Evolutionary conservation across 2,329 filamentous ascomycete species (phyloP).

Genomic region (Xylaria sp.): DNA sequence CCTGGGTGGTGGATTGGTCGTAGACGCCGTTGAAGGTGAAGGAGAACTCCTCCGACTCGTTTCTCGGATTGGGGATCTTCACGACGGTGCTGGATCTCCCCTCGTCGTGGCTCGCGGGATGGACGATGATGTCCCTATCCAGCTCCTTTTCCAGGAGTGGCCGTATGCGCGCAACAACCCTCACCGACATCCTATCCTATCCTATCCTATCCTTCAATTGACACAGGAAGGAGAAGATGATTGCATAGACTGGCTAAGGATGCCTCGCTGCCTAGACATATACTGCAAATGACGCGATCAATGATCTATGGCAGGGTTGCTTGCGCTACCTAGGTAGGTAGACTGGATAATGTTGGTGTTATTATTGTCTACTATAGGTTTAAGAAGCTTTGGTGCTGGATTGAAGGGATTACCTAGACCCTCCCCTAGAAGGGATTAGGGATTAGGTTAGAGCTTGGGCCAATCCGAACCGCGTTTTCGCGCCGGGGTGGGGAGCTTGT

Average conservation of each 20-base stretch:
- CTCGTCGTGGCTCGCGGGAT: conserved; percentile 70
- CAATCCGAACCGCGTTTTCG: conserved; percentile 25
- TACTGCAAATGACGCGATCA: conserved; percentile 18
- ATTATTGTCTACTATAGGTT: conserved; percentile 28
- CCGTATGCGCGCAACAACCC: conserved; percentile 90
- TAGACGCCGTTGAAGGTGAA: conserved; percentile 97
- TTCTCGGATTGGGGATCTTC: conserved; percentile 93
- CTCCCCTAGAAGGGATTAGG: background rate
- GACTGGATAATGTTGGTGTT: conserved; percentile 31
- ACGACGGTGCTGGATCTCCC: conserved; percentile 75
- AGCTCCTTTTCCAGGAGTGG: conserved; percentile 87
- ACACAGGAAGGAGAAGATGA: background rate
- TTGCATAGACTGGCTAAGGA: conserved; percentile 3
- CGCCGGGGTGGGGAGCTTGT: conserved; percentile 20
- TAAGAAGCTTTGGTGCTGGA: conserved; percentile 4
- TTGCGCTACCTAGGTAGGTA: background rate
- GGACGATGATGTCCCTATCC: conserved; percentile 88
- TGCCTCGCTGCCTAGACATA: conserved; percentile 13
- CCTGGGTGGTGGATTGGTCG: conserved; percentile 81
- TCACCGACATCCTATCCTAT: conserved; percentile 71
- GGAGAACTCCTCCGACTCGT: conserved; percentile 88
- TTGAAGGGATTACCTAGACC: conserved; percentile 2
- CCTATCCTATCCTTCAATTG: conserved; percentile 33
- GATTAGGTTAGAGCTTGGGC: conserved; percentile 21
- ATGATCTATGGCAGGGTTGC: conserved; percentile 10